phyloP scores from a whole-genome alignment of 768 basidiomycete genomes.

The Trametes coccinea region DNA sequence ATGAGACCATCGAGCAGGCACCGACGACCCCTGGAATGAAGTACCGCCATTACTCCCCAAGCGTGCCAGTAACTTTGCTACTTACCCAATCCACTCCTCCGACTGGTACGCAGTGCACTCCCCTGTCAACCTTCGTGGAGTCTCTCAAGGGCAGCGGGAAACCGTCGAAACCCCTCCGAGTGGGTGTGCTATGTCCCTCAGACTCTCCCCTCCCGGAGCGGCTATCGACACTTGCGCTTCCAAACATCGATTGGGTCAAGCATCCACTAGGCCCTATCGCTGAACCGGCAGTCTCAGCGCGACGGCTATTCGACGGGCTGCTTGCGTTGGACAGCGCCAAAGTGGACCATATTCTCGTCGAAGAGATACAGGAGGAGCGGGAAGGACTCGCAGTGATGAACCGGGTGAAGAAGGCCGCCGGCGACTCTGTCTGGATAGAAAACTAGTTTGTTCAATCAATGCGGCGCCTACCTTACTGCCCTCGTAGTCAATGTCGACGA shows the following conservation, averaged over 20 bases:
- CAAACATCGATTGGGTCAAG: slow-evolving; percentile 53
- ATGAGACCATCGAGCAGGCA: slow-evolving; percentile 65
- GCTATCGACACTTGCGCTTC: slow-evolving; percentile 24
- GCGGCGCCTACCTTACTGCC: slow-evolving; percentile 6
- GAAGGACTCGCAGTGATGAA: slow-evolving; percentile 97
- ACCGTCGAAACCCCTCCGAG: slow-evolving; percentile 36
- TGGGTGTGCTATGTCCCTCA: slow-evolving; percentile 70
- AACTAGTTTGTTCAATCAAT: not conserved
- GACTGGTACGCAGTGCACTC: slow-evolving; percentile 31
- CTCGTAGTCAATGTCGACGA: not conserved
- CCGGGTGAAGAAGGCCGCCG: slow-evolving; percentile 86
- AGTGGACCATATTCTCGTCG: slow-evolving; percentile 82
- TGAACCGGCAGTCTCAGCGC: slow-evolving; percentile 70
- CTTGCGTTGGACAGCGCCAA: slow-evolving; percentile 74
- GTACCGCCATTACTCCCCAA: slow-evolving; percentile 94
- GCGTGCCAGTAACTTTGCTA: slow-evolving; percentile 80
- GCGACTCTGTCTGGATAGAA: slow-evolving; percentile 41
- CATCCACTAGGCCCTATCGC: slow-evolving; percentile 48
- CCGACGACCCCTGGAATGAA: slow-evolving; percentile 99
- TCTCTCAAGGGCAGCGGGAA: slow-evolving; percentile 38
- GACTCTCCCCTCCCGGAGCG: slow-evolving; percentile 47
- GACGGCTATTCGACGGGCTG: slow-evolving; percentile 84
- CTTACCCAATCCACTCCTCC: slow-evolving; percentile 51
- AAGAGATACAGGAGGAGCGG: slow-evolving; percentile 75
- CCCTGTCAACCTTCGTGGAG: slow-evolving; percentile 41